A percentile compares a stretch with the other conserved stretches of the same genome.
Evolutionary conservation across 2,329 filamentous ascomycete genomes (phyloP).

Genomic region (Ascochyta rabiei): DNA sequence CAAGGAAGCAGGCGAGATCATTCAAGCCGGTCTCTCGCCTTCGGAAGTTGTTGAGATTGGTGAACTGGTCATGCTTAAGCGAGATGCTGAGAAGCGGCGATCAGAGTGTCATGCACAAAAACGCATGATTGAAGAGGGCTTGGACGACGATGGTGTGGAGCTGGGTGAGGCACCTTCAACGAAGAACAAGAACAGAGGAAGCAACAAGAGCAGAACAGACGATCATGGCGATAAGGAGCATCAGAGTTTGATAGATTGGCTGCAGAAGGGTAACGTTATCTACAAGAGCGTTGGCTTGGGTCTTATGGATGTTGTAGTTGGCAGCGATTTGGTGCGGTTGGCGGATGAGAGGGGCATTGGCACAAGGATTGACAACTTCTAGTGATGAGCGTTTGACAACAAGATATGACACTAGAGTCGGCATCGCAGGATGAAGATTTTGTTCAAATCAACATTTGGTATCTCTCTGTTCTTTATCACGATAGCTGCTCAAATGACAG

Average conservation of each 20-base stretch:
- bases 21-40: constrained; percentile 74
- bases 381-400: background rate
- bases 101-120: constrained; percentile 37
- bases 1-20: constrained; percentile 84
- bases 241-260: constrained; percentile 61
- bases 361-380: constrained; percentile 58
- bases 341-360: constrained; percentile 63
- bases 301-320: constrained; percentile 71
- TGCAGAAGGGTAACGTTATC: constrained; percentile 68
- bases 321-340: constrained; percentile 62
- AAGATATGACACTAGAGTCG: background rate
- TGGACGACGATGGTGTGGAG: constrained; percentile 76
- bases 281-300: constrained; percentile 74
- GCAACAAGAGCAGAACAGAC: constrained; percentile 26
- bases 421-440: background rate
- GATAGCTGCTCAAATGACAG: too few relatives aligned
- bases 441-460: too few relatives aligned
- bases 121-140: constrained; percentile 44
- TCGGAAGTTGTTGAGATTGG: constrained; percentile 85
- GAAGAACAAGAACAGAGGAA: constrained; percentile 64
- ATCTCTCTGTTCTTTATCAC: too few relatives aligned
- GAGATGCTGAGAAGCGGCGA: constrained; percentile 53
- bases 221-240: constrained; percentile 43
- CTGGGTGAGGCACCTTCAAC: constrained; percentile 71
- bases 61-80: constrained; percentile 72